Evolutionary conservation across 2,329 filamentous ascomycete species (phyloP), one percentile per base, ranked within the genome.

Genomic region (Aspergillus sergii): DNA sequence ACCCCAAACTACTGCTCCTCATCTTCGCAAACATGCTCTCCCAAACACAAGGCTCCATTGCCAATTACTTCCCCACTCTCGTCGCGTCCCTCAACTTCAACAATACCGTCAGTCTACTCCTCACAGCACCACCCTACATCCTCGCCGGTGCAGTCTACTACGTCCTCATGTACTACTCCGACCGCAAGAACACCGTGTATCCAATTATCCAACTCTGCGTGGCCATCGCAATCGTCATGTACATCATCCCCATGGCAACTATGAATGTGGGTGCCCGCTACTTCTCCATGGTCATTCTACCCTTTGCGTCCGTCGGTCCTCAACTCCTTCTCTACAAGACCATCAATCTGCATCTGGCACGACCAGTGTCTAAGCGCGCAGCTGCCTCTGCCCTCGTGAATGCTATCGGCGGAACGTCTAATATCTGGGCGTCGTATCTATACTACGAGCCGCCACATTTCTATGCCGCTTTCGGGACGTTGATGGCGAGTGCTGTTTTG

Each of bases 61-160:
- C 70, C 12, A 70, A 65, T 16, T 73, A 72, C 45, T 73, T 73
- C 56, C 71, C 71, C 0, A 72, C 71, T 10, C 64, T 73, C n/a
- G 63, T 72, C 21, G 57, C 48, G 2, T 69, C 68, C 0, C 65
- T 73, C 41, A 66, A 66, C 14, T 72, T 72, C 64, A 62, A 59
- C 54, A 58, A 57, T 19, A 83, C 78, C 2, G 72, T 80, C 60
- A 82, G 75, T 9, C 69, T 84, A 11, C 74, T 84, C 9, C 75
- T 84, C 6, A 84, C 82, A 0, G 79, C 78, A 2, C 82, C 82
- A 0, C 82, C 82, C 0, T 84, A 83, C 55, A 72, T 82, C 7
- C 73, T 82, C 3, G 79, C 79, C 1, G 78, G 71, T 3, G 66
- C 71, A 4, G 70, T 80, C 51, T 79, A 76, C 64, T 78, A 73